Evolutionary conservation across 306 rosid genomes (phyloP), one percentile per base, ranked within the genome.

Genomic region (Delonix regia): DNA sequence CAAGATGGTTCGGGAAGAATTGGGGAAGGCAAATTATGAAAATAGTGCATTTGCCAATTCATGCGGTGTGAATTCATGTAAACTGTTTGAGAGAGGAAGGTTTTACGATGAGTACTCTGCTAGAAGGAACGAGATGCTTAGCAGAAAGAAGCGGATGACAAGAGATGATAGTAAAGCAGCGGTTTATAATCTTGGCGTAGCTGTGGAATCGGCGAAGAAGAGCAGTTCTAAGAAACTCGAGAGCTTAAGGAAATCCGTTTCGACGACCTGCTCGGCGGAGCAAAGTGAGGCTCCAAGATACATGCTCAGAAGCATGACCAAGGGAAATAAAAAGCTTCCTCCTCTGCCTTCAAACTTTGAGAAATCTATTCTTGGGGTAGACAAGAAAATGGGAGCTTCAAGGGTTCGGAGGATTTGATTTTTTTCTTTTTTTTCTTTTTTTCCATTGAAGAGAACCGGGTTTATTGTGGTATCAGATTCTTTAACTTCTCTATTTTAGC

Each of bases 51-150:
- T 19, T 8, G 76, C 71, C 0, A 28, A 64, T 61, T 57, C 85
- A 45, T 8, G 65, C 21, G 11, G 63, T 30, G 81, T 76, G 30
- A 75, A 78, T 3, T 33, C 87, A 4, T 49, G 80, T 44, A 22
- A 33, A 49, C 69, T 87, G 30, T 93, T 95, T 52, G 90, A 91
- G 80, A 86, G 98, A 67, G 99, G 99, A 16, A 87, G 85, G 22
- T 84, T 93, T 21, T 95, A 95, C 38, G 96, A 95, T 1, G 96
- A 83, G 62, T 95, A 95, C 61, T 92, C 98, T 18, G 97, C 96
- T 1, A 85, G 90, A 74, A 88, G 99, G 81, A 93, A 93, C n/a
- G 99, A 95, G 85, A 90, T 93, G 86, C 89, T 95, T 2, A 88
- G 75, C 82, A 88, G 90, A 52, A 95, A 91, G 81, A 87, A 85